Conservation (phyloP, 2,329 filamentous ascomycete genomes). For the Cucurbitaria berberidis region DNA sequence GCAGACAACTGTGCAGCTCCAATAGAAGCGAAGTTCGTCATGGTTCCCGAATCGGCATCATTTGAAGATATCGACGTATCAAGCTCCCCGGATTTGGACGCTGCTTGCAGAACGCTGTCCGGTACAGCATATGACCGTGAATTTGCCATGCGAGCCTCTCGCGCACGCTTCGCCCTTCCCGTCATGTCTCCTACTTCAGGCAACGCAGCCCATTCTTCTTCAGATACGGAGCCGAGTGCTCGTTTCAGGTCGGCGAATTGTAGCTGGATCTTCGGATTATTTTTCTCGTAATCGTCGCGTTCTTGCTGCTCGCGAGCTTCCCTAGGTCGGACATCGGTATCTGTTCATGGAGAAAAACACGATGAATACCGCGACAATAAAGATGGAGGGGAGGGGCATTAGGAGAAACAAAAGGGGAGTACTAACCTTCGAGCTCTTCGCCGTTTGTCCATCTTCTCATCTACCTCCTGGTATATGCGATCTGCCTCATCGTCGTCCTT, state of each 20-base stretch:
- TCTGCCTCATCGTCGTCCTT: constrained; percentile 98
- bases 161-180: constrained; percentile 85
- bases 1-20: constrained; percentile 96
- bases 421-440: constrained; percentile 87
- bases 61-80: constrained; percentile 76
- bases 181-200: constrained; percentile 97
- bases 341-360: constrained; percentile 70
- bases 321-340: constrained; percentile 79
- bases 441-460: constrained; percentile 94
- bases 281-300: constrained; percentile 91
- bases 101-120: constrained; percentile 90
- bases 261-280: constrained; percentile 97
- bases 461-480: constrained; percentile 91
- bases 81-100: constrained; percentile 78
- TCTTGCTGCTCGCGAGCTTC: constrained; percentile 93
- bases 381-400: constrained; percentile 32
- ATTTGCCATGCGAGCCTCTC: constrained; percentile 75
- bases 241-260: constrained; percentile 97
- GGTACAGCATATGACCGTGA: constrained; percentile 89
- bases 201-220: constrained; percentile 95
- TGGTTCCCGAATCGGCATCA: constrained; percentile 79
- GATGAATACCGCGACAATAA: constrained; percentile 65
- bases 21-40: constrained; percentile 98
- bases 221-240: constrained; percentile 82
- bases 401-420: constrained; percentile 29